Conservation (phyloP, 2,329 filamentous ascomycete genomes). For the Akanthomyces muscarius region DNA sequence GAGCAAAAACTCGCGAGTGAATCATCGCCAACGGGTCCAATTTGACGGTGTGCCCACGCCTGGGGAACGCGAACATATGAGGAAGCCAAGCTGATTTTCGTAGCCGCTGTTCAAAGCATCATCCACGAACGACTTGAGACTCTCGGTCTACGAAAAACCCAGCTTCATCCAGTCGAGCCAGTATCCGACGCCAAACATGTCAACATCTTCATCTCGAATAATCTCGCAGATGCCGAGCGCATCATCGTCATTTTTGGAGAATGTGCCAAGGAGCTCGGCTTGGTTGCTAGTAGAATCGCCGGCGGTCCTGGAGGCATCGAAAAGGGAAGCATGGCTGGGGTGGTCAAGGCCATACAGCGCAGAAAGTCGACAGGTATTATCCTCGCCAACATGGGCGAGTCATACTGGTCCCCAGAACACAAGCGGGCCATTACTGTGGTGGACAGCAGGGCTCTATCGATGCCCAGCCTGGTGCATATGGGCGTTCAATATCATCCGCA, state of each 20-base stretch:
- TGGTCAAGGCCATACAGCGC: constrained; percentile 47
- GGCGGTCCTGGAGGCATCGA: constrained; percentile 62
- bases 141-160: constrained; percentile 56
- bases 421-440: constrained; percentile 55
- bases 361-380: constrained; percentile 54
- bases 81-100: background rate
- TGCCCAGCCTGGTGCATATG: constrained; percentile 58
- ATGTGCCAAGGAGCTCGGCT: constrained; percentile 64
- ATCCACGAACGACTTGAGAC: constrained; percentile 58
- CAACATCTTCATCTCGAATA: constrained; percentile 58
- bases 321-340: constrained; percentile 64
- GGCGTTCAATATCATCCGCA: constrained; percentile 47
- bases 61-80: background rate
- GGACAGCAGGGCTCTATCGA: constrained; percentile 56
- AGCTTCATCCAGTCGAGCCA: constrained; percentile 50
- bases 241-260: constrained; percentile 75
- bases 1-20: constrained; percentile 70
- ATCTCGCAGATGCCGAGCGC: constrained; percentile 54
- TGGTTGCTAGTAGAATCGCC: constrained; percentile 67
- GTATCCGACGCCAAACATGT: constrained; percentile 47
- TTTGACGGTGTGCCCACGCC: constrained; percentile 59
- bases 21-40: constrained; percentile 68
- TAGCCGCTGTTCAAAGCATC: constrained; percentile 60
- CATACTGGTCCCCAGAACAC: constrained; percentile 68
- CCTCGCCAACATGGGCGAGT: constrained; percentile 73